Conservation (phyloP, 805 yeast species). For the Lachancea dasiensis region DNA sequence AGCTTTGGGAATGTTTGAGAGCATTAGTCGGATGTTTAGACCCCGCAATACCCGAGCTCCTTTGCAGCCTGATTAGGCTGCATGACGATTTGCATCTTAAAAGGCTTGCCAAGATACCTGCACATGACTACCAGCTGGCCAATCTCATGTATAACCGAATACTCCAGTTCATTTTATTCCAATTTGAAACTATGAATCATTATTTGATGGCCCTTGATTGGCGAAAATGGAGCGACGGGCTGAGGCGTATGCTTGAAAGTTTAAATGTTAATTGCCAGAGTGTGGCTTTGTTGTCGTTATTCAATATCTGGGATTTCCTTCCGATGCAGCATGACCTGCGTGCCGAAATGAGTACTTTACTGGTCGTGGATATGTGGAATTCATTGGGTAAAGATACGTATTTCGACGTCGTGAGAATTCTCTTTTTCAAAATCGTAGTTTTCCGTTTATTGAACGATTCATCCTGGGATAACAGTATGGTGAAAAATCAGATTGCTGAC, state of each 20-base stretch:
- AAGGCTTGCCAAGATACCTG: slow-evolving; percentile 20
- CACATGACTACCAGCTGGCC: slow-evolving; percentile 24
- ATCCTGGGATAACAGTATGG: not conserved
- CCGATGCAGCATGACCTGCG: slow-evolving; percentile 12
- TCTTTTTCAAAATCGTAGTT: slow-evolving; percentile 10
- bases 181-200: slow-evolving; percentile 15
- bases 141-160: slow-evolving; percentile 27
- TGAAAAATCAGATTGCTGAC: not conserved
- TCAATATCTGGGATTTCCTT: slow-evolving; percentile 27
- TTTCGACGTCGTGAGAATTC: slow-evolving; percentile 11
- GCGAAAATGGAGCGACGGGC: slow-evolving; percentile 25
- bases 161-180: slow-evolving; percentile 19
- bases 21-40: slow-evolving; percentile 17
- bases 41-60: slow-evolving; percentile 4
- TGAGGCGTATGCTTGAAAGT: slow-evolving; percentile 23
- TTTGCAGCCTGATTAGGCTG: slow-evolving; percentile 12
- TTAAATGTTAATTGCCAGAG: slow-evolving; percentile 22
- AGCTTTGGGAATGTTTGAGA: slow-evolving; percentile 25
- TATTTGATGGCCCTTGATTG: slow-evolving; percentile 18
- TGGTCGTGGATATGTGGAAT: slow-evolving; percentile 17
- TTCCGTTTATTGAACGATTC: slow-evolving; percentile 8
- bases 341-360: slow-evolving; percentile 6
- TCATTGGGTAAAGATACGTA: slow-evolving; percentile 16
- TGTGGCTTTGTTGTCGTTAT: slow-evolving; percentile 21
- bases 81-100: slow-evolving; percentile 24